Evolutionary conservation across 495 filamentous ascomycete species (phyloP), one percentile per base, ranked within the genome.

Genomic region (Talaromyces wortmannii): DNA sequence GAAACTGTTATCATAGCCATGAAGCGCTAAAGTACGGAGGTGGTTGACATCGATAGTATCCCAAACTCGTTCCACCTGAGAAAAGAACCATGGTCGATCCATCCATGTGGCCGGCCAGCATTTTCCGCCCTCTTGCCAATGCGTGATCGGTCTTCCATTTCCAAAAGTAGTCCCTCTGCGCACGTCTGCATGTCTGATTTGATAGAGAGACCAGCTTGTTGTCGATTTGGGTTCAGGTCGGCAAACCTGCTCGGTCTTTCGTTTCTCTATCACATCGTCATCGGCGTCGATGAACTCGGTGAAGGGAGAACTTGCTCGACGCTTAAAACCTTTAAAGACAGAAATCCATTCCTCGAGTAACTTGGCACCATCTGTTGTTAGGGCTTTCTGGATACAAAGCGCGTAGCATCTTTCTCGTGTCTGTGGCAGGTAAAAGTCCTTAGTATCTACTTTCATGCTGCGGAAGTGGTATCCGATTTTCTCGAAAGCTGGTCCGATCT

Each of bases 381-480:
- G 55, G 0, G 57, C 10, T 7, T 61, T 66, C 53, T 88, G 76
- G 10, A 90, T 59, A 29, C 82, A 84, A 31, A 90, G 66, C 65
- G 92, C 78, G 61, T 94, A 95, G 5, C 83, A 82, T 45, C 90
- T 78, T 32, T 74, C 73, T 1, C 90, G 74, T 5, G 90, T 95
- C 40, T 95, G 90, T 0, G 90, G 90, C 3, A 95, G 70, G 48
- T 90, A 91, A 62, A 79, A 92, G 0, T 88, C 61, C 63, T 92
- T 94, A 2, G 84, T 86, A 59, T 95, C 89, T 0, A 89, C 61
- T 5, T 65, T 56, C 5, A 63, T 31, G 12, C 67, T 70, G 5
- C 58, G 56, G 2, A 77, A 74, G 1, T 72, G 59, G 62, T 94
- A 95, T 12, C 76, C 79, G 17, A 82, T 67, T 5, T 69, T 64